Percentiles rank a stretch among this genome's conserved stretches.
Evolutionary conservation across 2,329 filamentous ascomycete species (phyloP).

Genomic region (Alternaria consortialis): DNA sequence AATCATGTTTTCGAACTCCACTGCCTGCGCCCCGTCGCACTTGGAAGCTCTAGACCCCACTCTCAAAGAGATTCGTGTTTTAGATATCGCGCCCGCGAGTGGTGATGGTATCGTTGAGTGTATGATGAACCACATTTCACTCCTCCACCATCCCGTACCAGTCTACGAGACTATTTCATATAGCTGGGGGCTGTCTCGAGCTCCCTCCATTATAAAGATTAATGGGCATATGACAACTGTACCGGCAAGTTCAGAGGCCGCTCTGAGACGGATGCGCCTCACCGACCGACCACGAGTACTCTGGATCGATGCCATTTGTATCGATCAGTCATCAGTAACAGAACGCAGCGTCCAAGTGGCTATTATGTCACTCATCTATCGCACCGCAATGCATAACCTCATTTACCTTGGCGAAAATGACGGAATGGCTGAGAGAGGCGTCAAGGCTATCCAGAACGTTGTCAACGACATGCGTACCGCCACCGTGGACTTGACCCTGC

Average conservation of each 20-base stretch:
- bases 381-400: neutral
- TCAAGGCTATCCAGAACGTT: neutral
- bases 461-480: rapidly evolving
- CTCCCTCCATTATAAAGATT: neutral
- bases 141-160: rapidly evolving
- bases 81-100: neutral
- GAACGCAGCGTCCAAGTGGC: neutral
- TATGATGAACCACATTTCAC: neutral
- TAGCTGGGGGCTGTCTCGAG: neutral
- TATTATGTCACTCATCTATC: rapidly evolving
- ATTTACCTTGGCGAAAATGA: neutral
- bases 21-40: rapidly evolving
- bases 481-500: rapidly evolving
- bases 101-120: neutral
- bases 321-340: neutral
- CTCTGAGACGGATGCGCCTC: neutral
- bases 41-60: neutral
- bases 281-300: neutral
- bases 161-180: neutral
- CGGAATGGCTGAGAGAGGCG: neutral
- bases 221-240: rapidly evolving
- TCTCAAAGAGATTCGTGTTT: neutral
- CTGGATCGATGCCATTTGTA: neutral
- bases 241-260: neutral
- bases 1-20: neutral